These are phyloP conservation scores for Trichoderma lentiforme DNA, from an alignment of 2,329 filamentous ascomycete genomes.

Conservation along the genomic window DNA sequence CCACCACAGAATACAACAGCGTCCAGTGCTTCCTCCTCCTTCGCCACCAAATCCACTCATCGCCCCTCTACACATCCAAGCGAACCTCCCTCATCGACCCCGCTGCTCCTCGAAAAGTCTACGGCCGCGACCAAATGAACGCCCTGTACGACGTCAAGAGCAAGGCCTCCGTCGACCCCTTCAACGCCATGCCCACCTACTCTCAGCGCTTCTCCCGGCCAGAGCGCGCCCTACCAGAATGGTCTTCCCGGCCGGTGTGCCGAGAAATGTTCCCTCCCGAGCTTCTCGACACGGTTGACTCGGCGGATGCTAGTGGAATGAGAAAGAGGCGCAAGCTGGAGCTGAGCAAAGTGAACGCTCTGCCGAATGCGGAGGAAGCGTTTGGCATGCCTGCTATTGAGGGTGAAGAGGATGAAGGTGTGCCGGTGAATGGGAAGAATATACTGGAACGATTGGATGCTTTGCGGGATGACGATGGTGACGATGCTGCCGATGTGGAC, in stretches of 20 bases:
- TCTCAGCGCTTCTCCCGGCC: constrained; percentile 52
- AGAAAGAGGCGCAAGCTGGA: constrained; percentile 45
- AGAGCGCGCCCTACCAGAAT: constrained; percentile 53
- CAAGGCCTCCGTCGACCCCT: constrained; percentile 56
- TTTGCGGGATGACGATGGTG: constrained; percentile 48
- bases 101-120: constrained; percentile 40
- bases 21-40: constrained; percentile 54
- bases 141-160: constrained; percentile 53
- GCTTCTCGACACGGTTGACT: constrained; percentile 52
- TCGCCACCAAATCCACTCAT: constrained; percentile 54
- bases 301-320: constrained; percentile 31
- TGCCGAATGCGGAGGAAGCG: constrained; percentile 51
- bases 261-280: constrained; percentile 55
- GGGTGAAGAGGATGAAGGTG: constrained; percentile 31
- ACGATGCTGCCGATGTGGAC: constrained; percentile 47
- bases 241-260: constrained; percentile 48
- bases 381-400: constrained; percentile 39
- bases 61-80: constrained; percentile 55
- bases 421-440: constrained; percentile 33
- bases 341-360: constrained; percentile 45
- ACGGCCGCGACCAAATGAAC: constrained; percentile 59
- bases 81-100: constrained; percentile 42
- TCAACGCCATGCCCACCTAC: constrained; percentile 57
- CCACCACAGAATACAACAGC: constrained; percentile 43
- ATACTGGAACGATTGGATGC: constrained; percentile 45